These are phyloP conservation scores for Gymnopilus junonius DNA, from an alignment of 768 basidiomycete species.

Conservation along the genomic window DNA sequence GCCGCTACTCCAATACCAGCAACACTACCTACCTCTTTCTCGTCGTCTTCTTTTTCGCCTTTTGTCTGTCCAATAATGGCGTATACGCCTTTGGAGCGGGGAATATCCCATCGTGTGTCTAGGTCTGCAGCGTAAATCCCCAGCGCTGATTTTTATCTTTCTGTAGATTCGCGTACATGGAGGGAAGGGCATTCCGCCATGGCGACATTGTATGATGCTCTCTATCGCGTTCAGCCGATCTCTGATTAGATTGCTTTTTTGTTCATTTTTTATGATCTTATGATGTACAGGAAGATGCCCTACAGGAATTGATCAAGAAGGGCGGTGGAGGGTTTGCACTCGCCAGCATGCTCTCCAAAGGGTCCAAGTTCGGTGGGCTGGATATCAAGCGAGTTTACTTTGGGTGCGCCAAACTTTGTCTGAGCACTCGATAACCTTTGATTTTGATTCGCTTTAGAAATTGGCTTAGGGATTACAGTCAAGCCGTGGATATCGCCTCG, in stretches of 20 bases:
- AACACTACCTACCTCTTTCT: constrained; percentile 47
- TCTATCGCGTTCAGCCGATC: background rate
- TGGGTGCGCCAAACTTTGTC: constrained; percentile 49
- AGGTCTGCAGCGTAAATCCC: constrained; percentile 8
- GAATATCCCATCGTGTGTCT: constrained; percentile 75
- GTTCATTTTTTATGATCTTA: constrained; percentile 5
- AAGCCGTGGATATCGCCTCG: constrained; percentile 84
- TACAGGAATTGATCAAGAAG: constrained; percentile 62
- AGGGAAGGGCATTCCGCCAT: constrained; percentile 85
- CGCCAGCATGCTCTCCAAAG: constrained; percentile 59
- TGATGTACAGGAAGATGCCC: constrained; percentile 63
- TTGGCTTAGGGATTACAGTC: constrained; percentile 90
- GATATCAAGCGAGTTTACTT: constrained; percentile 88
- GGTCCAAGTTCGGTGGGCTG: constrained; percentile 74
- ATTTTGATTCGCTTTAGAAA: constrained; percentile 48
- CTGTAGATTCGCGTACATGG: constrained; percentile 78
- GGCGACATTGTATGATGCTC: constrained; percentile 75
- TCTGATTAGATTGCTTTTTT: background rate
- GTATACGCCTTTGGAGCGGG: constrained; percentile 81
- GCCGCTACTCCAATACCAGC: constrained; percentile 28
- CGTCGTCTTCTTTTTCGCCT: constrained; percentile 48
- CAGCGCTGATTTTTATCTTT: constrained; percentile 19
- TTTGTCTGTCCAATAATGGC: constrained; percentile 59
- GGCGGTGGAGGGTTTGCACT: constrained; percentile 61
- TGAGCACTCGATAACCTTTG: background rate